A percentile compares a stretch with the other conserved stretches of the same genome.
phyloP scores from a whole-genome alignment of 2,329 filamentous ascomycete species.

The Phaeosphaeria sp. region DNA sequence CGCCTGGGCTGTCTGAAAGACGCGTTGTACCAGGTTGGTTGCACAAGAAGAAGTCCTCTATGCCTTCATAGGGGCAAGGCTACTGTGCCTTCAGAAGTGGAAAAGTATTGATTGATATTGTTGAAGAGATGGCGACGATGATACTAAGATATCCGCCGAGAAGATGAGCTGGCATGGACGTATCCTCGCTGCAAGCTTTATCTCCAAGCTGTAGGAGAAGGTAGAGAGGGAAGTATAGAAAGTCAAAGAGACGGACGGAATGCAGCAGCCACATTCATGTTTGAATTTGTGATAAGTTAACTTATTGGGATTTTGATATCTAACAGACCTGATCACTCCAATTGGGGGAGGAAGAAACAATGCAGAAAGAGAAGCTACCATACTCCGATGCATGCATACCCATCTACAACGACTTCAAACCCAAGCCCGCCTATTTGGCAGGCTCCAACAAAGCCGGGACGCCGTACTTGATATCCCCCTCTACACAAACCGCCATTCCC shows the following conservation, averaged over 20 bases:
- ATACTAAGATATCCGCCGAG: no score
- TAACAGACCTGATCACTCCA: neutral
- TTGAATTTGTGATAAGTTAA: no score
- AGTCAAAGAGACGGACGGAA: neutral
- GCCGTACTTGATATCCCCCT: slow-evolving; percentile 20
- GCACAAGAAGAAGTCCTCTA: no score
- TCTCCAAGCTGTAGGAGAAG: no score
- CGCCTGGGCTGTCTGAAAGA: no score
- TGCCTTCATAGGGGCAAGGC: no score
- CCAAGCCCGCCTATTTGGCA: neutral
- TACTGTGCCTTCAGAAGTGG: no score
- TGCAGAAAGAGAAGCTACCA: neutral
- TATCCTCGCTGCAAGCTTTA: no score
- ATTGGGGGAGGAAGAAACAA: neutral
- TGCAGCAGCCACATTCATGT: neutral
- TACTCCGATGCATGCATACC: neutral
- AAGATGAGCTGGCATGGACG: no score
- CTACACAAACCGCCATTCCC: slow-evolving; percentile 18
- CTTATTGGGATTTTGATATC: neutral
- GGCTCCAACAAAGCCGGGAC: neutral
- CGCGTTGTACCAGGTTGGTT: no score
- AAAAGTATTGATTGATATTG: no score
- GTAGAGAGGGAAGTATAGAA: neutral
- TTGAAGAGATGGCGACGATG: no score
- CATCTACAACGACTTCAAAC: neutral